Evolutionary conservation across 305 asterid species (phyloP), one percentile per base, ranked within the genome.

Genomic region (Fraxinus angustifolia): DNA sequence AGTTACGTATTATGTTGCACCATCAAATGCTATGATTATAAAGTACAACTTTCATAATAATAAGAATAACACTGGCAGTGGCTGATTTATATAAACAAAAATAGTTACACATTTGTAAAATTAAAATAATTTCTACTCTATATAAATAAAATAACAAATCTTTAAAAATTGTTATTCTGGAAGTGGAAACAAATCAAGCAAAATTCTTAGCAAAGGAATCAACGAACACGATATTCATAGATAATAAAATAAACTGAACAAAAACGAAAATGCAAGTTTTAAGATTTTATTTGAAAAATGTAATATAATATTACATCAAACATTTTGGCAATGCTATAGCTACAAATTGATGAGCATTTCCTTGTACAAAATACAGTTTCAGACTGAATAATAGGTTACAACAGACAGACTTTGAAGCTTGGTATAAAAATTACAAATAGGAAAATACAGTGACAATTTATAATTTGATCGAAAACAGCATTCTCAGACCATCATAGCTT

Each of bases 401-500:
- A 65, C 72, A 67, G 35, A 67, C 21, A 31, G 10, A 14, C 56
- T 12, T 45, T 53, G 17, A 73, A 48, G 68, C 79, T 62, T 17
- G 68, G 17, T 19, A 70, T 74, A 19, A 31, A 73, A 8, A 40
- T 67, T 82, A 85, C 87, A 84, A 86, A 86, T 19, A 65, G 36
- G 33, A 42, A 62, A 14, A 58, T 35, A 31, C 78, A 23, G 14
- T 17, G 36, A 36, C 74, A n/a, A 65, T 75, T 82, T 75, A 68
- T 68, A 84, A 48, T 84, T 79, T 65, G 60, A 28, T 40, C 83
- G 36, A 40, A 34, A 33, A 62, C 70, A 28, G 14, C 35, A 34
- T 75, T 58, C 6, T 12, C 14, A 65, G 36, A 40, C 83, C 62
- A 75, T 94, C 90, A 94, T 82, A 92, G 83, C 93, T 95, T 93